phyloP scores from a whole-genome alignment of 768 basidiomycete genomes.

The Filobasidium wieringae region DNA sequence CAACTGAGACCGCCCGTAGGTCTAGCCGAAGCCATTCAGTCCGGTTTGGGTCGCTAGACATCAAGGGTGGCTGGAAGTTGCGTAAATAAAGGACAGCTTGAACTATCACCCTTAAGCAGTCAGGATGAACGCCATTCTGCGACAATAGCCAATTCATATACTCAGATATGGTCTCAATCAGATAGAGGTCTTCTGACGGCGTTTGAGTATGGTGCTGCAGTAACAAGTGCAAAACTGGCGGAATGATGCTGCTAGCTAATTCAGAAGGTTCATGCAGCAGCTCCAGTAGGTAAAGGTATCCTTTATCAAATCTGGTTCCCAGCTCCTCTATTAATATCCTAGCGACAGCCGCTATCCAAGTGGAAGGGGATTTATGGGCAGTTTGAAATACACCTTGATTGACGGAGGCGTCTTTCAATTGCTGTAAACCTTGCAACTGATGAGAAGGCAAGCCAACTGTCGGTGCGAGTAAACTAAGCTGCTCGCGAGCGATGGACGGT shows the following conservation, averaged over 20 bases:
- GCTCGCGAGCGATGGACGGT: neutral
- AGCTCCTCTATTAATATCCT: neutral
- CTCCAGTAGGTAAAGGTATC: neutral
- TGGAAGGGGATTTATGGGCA: neutral
- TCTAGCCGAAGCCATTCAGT: slow-evolving; percentile 69
- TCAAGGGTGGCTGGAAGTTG: neutral
- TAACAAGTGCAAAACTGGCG: slow-evolving; percentile 1
- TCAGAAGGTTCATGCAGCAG: neutral
- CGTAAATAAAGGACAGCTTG: neutral
- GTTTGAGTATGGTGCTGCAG: neutral
- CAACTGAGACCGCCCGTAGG: slow-evolving; percentile 56
- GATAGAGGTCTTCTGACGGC: neutral
- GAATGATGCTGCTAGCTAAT: neutral
- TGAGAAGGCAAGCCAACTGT: neutral
- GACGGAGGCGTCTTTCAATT: neutral
- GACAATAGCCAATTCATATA: neutral
- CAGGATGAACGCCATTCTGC: neutral
- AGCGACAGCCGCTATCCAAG: neutral
- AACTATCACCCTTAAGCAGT: neutral
- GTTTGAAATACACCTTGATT: neutral
- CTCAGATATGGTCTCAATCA: neutral
- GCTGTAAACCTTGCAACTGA: neutral
- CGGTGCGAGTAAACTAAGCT: neutral
- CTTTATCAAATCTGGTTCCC: neutral
- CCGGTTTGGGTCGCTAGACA: neutral